Base-by-base conservation (phyloP, 1,139 yeast genomes). In the Saccharomyces hybrid region DNA sequence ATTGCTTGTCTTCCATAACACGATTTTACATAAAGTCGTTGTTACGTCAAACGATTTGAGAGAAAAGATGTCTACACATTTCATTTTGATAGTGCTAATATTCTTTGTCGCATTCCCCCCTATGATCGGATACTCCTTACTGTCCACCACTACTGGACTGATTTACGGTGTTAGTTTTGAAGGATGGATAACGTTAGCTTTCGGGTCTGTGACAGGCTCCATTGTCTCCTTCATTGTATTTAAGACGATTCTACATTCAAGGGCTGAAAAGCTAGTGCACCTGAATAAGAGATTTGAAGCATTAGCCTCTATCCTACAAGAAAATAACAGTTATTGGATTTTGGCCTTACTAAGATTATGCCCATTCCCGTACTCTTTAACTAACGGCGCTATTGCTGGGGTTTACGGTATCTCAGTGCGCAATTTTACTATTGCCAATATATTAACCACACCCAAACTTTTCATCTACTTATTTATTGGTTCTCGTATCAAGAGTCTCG, bases 331-430 rank as follows among this genome's bases (percentile, higher is more conserved):
- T 56, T 78, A 90, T 57, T 69, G 82, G 58, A 71, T 93, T 47
- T 72, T 93, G 54, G 79, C 85, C 54, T 75, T 91, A 68, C 79
- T 93, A 48, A 76, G 97, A 54, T 71, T 91, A 56, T 89, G 97
- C 63, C 99, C 99, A 0, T 78, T 91, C 63, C 98, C 99, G 0
- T 93, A 91, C 67, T 88, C 97, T 3, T 74, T 91, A 48, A 86
- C 95, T 0, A 93, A 93, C 66, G 98, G 97, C 4, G 97, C 96
- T 0, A 76, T 93, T 61, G 93, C 95, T 5, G 86, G 93, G 2
- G 79, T 91, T 25, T 96, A 95, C 0, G 86, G 88, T 31, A 77
- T 90, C 14, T 75, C 84, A 0, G 73, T 83, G 1, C 57, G 70
- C 50, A 81, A 84, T 30, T 93, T 86, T 68, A 75, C 84, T 7